phyloP scores from a whole-genome alignment of 768 basidiomycete genomes.

The Amanita jacksonii region DNA sequence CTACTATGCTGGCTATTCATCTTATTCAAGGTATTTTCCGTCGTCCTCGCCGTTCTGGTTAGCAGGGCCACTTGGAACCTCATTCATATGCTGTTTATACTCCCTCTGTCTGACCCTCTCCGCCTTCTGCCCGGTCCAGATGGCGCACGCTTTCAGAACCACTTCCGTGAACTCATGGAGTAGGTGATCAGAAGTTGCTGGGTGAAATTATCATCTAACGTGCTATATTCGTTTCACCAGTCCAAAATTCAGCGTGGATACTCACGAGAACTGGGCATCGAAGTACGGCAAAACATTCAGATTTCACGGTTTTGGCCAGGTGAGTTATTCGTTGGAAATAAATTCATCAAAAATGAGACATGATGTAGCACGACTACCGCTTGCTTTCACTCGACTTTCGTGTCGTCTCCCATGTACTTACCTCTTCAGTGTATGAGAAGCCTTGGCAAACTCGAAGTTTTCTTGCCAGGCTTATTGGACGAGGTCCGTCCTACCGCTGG shows the following conservation, averaged over 20 bases:
- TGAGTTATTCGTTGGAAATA: conserved; percentile 12
- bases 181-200: conserved; percentile 23
- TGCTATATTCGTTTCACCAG: conserved; percentile 18
- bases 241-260: conserved; percentile 30
- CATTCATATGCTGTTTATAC: conserved; percentile 31
- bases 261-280: conserved; percentile 34
- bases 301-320: conserved; percentile 47
- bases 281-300: conserved; percentile 41
- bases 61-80: conserved; percentile 30
- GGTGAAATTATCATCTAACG: not conserved
- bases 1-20: not conserved
- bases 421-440: conserved; percentile 39
- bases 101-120: conserved; percentile 40
- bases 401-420: conserved; percentile 38
- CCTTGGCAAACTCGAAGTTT: conserved; percentile 46
- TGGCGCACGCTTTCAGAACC: conserved; percentile 30
- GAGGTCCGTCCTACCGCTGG: conserved; percentile 23
- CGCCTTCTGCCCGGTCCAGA: conserved; percentile 37
- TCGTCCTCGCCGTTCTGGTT: conserved; percentile 23
- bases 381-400: conserved; percentile 44
- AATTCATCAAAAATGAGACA: not conserved
- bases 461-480: conserved; percentile 38
- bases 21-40: conserved; percentile 18
- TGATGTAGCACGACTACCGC: conserved; percentile 39
- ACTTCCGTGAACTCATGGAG: conserved; percentile 38